Evolutionary conservation across 2,329 filamentous ascomycete species (phyloP), one percentile per base, ranked within the genome.

Genomic region (Tolypocladium endophyticum): DNA sequence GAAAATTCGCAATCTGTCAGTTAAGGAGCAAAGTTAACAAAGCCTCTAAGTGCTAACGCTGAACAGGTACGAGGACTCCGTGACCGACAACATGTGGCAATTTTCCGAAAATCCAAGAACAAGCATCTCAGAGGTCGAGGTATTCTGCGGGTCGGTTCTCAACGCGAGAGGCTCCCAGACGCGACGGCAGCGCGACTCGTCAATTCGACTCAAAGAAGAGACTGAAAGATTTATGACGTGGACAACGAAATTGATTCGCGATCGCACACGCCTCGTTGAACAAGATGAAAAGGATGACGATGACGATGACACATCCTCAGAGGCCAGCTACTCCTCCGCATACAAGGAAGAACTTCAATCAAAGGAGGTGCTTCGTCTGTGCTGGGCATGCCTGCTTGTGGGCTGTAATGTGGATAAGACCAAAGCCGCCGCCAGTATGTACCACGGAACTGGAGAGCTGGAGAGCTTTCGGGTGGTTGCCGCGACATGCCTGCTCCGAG

Each of bases 81-180:
- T 83, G 0, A 61, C 61, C 14, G 70, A 68, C 11, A 70, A 71
- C n/a, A 80, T 77, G 71, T 68, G 70, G 59, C 70, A 77, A 2
- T 79, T 70, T 38, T 73, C 80, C 0, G 76, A 81, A 7, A 78
- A 80, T 52, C 74, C 79, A 0, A 72, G 73, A 8, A 68, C 68
- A 23, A 70, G 71, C 0, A 70, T 84, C 9, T 75, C 70, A 0
- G 82, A 84, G 64, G 69, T 81, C 0, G 82, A 84, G 61, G 79
- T 81, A 0, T 83, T 83, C 58, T 81, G 80, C 30, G 82, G 81
- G 11, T 77, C 74, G n/a, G 77, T 84, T n/a, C 69, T 82, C 47
- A 83, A 80, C 68, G 79, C 76, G 61, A 70, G 68, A 0, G 81
- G 81, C 0, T 64, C 71, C 0, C 81, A 81, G 67, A 81, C 77